Conservation (phyloP, 306 rosid genomes). For the Quercus variabilis region DNA sequence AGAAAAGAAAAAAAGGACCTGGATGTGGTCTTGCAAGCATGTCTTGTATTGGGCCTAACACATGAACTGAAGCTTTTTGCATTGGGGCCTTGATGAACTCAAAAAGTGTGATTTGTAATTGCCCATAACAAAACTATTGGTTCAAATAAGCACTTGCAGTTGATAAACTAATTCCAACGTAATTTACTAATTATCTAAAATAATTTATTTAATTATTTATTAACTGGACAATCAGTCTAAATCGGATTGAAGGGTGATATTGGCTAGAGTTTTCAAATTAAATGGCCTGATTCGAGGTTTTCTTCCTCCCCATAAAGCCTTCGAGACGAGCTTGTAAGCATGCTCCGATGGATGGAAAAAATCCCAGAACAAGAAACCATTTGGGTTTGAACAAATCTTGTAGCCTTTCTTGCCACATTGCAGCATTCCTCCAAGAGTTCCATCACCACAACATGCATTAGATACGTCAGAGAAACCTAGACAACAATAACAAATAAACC, state of each 20-base stretch:
- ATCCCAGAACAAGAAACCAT: conserved; percentile 37
- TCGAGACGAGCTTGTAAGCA: conserved; percentile 26
- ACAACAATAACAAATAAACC: not conserved
- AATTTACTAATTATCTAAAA: not conserved
- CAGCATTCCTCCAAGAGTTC: conserved; percentile 24
- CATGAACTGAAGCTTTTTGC: no score
- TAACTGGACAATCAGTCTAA: not conserved
- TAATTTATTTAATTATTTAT: not conserved
- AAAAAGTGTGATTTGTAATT: no score
- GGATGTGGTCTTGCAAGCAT: no score
- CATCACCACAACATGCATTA: conserved; percentile 38
- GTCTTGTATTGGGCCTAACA: no score
- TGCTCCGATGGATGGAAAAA: conserved; percentile 38
- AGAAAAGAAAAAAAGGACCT: no score
- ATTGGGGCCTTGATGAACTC: no score
- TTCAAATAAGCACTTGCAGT: no score
- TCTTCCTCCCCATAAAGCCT: conserved; percentile 33
- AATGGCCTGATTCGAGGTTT: conserved; percentile 17
- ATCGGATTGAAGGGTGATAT: not conserved
- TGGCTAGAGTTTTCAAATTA: conserved; percentile 27
- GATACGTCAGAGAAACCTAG: conserved; percentile 29
- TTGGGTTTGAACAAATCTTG: conserved; percentile 20
- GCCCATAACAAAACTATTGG: no score
- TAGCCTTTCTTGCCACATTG: conserved; percentile 36
- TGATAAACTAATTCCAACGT: not conserved